Evolutionary conservation across 2,329 filamentous ascomycete genomes (phyloP), one percentile per base, ranked within the genome.

Genomic region (Xylaria sp.): DNA sequence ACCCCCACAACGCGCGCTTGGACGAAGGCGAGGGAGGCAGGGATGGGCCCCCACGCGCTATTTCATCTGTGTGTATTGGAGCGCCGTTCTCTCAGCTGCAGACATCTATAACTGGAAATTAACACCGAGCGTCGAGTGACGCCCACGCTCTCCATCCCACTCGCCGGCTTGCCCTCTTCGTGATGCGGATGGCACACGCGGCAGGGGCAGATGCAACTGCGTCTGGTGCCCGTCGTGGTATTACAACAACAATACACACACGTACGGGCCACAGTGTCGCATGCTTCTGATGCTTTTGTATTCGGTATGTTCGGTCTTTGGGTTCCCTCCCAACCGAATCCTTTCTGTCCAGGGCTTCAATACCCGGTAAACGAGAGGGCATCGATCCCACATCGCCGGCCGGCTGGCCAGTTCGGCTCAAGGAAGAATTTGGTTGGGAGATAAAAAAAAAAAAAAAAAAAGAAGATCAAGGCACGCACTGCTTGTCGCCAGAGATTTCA

Each of bases 91-190:
- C 49, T 66, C 56, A 63, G 55, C 65, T 70, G 62, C 63, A 61
- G 22, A 54, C 31, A 61, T 53, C 63, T 69, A 57, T 57, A 68
- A 68, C 62, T 61, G 66, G 68, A 61, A 70, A 68, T 68, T 36
- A 64, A 38, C 55, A 70, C 68, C 68, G 68, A 71, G 62, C 54
- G 44, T 68, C 63, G 70, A 73, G 50, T 50, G 61, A 68, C 64
- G 60, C 62, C 57, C 64, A 57, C 67, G 54, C 67, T 63, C 44
- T 31, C 13, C 60, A 60, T 60, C 65, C 54, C 65, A 60, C 65
- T 58, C 66, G 22, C 50, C 67, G 67, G 67, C 65, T 67, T 62
- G 58, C 65, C 65, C 20, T 61, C 57, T 67, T 69, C 47, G 61
- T 67, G 67, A 58, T 59, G 58, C 61, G 56, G 63, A 64, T 65